These are phyloP conservation scores for Monilinia aucupariae DNA, from an alignment of 2,329 filamentous ascomycete species.

Conservation along the genomic window DNA sequence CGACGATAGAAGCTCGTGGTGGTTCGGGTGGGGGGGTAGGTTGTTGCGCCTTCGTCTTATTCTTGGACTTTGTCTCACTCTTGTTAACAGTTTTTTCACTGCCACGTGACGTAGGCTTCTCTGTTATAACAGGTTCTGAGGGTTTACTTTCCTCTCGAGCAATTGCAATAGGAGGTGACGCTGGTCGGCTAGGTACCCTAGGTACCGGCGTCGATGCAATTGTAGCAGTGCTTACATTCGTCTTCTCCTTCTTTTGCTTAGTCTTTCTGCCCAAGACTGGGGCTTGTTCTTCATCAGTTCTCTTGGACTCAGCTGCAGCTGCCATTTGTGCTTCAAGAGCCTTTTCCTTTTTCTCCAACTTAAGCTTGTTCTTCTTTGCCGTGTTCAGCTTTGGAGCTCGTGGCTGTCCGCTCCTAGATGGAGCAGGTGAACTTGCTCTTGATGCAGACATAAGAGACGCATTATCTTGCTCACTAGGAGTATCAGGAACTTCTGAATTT, in stretches of 20 bases:
- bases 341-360: conserved; percentile 61
- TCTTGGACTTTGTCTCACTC: conserved; percentile 25
- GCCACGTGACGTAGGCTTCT: background rate
- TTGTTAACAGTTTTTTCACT: conserved; percentile 20
- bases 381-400: conserved; percentile 61
- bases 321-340: conserved; percentile 48
- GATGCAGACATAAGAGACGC: conserved; percentile 70
- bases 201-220: conserved; percentile 29
- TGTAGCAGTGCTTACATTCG: conserved; percentile 31
- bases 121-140: background rate
- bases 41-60: conserved; percentile 26
- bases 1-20: conserved; percentile 23
- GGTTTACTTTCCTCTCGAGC: conserved; percentile 10
- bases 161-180: conserved; percentile 25
- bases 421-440: conserved; percentile 66
- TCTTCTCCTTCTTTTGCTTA: conserved; percentile 74
- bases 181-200: conserved; percentile 28
- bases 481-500: conserved; percentile 55
- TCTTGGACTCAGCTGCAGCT: conserved; percentile 42
- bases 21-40: conserved; percentile 26
- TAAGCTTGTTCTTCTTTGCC: conserved; percentile 70
- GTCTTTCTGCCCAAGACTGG: conserved; percentile 77
- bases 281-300: conserved; percentile 48
- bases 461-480: conserved; percentile 71
- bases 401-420: conserved; percentile 53